Evolutionary conservation across 148 eudicot genomes (phyloP).

Genomic region (Rhododendron mucronatum): DNA sequence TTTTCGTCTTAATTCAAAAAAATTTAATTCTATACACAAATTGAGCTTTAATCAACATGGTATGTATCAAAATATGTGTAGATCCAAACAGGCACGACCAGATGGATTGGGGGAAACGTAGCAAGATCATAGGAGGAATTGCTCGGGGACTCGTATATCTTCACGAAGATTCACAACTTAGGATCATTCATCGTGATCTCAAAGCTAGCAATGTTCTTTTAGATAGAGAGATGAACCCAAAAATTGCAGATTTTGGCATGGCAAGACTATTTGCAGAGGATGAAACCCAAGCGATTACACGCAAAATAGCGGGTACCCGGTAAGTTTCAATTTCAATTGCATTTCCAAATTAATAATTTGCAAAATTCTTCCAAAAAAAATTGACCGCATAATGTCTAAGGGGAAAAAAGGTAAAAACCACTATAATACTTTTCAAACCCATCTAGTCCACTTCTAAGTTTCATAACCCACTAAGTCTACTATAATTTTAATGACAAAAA

Average conservation of each 20-base stretch:
- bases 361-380: too few species aligned
- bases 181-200: conserved; percentile 55
- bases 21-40: too few species aligned
- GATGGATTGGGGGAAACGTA: conserved; percentile 44
- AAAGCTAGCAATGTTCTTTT: conserved; percentile 45
- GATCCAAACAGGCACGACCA: conserved; percentile 28
- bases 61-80: conserved; percentile 7
- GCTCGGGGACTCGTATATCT: conserved; percentile 54
- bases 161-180: conserved; percentile 54
- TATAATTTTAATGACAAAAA: too few species aligned
- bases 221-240: conserved; percentile 43
- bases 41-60: neutral
- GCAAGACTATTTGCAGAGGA: conserved; percentile 45
- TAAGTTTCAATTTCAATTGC: conserved; percentile 21
- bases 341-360: too few species aligned
- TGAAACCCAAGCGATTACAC: conserved; percentile 39
- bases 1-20: too few species aligned
- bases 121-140: conserved; percentile 48
- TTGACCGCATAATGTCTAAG: too few species aligned
- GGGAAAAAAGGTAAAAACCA: too few species aligned
- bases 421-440: too few species aligned
- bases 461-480: too few species aligned
- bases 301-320: conserved; percentile 51
- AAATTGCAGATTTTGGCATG: conserved; percentile 56
- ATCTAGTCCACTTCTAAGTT: too few species aligned